Percentiles rank a stretch among this genome's conserved stretches.
phyloP scores from a whole-genome alignment of 345 rosid genomes.

The Ceriops zippeliana region DNA sequence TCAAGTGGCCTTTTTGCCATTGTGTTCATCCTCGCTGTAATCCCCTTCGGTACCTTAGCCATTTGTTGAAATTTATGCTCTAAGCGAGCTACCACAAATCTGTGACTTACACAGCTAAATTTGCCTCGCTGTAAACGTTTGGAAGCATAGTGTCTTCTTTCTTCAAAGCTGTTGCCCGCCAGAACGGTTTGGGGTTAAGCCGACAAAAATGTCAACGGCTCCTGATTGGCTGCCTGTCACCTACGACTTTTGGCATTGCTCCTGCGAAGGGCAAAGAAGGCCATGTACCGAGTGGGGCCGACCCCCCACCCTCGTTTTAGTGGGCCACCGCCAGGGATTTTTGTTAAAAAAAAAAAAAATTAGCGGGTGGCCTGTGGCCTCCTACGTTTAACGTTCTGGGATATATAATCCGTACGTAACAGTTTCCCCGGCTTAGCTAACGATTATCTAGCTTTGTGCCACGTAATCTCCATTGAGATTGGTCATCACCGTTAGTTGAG shows the following conservation, averaged over 20 bases:
- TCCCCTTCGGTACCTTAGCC: not conserved
- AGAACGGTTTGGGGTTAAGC: not conserved
- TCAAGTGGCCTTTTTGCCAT: not conserved
- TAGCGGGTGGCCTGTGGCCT: too few relatives aligned
- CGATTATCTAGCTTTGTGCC: not conserved
- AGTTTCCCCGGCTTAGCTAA: not conserved
- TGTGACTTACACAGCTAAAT: too few relatives aligned
- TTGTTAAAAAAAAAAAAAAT: too few relatives aligned
- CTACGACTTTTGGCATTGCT: not conserved
- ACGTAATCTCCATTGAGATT: not conserved
- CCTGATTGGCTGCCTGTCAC: not conserved
- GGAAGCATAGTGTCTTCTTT: too few relatives aligned
- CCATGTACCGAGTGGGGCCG: too few relatives aligned
- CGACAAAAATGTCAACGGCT: conserved; percentile 7
- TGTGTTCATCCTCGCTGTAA: not conserved
- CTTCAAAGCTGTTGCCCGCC: not conserved
- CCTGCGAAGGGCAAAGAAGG: too few relatives aligned
- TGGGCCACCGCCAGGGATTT: too few relatives aligned
- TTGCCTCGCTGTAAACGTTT: too few relatives aligned
- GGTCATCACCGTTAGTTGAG: not conserved
- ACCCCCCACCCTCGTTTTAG: too few relatives aligned
- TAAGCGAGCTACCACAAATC: too few relatives aligned
- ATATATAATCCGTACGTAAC: not conserved
- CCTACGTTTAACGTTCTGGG: too few relatives aligned
- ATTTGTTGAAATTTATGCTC: not conserved